Percentiles rank a stretch among this genome's conserved stretches.
phyloP scores from a whole-genome alignment of 768 basidiomycete species.

The Mycena amicta region DNA sequence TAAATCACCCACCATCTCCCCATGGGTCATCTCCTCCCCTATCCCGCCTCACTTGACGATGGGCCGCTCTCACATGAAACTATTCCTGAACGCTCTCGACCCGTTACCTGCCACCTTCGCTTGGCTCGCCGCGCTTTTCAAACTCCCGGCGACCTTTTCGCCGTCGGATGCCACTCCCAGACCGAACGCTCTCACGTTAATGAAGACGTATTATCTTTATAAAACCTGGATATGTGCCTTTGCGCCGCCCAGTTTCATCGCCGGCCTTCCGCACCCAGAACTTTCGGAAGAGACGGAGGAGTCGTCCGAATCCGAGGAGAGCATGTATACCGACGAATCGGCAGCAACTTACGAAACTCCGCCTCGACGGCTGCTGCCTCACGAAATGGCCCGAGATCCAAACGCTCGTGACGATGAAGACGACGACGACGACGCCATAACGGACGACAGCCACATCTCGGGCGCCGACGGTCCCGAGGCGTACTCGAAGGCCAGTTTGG shows the following conservation, averaged over 20 bases:
- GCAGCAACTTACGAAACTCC: background rate
- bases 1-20: background rate
- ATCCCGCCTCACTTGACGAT: background rate
- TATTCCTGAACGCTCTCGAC: background rate
- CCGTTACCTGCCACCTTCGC: background rate
- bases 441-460: background rate
- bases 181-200: background rate
- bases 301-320: background rate
- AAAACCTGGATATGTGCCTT: background rate
- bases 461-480: background rate
- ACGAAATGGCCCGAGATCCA: too few relatives aligned
- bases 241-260: background rate
- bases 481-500: background rate
- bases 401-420: too few relatives aligned
- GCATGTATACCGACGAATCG: background rate
- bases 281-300: too few relatives aligned
- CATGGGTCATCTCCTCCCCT: background rate
- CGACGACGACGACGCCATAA: background rate
- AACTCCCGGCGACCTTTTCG: background rate
- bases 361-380: background rate
- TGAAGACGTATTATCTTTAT: background rate
- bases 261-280: background rate
- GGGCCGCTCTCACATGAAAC: background rate
- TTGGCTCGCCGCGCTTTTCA: background rate
- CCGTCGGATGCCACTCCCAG: background rate